Conservation (phyloP, 2,329 filamentous ascomycete species). For the Hypomyces perniciosus region DNA sequence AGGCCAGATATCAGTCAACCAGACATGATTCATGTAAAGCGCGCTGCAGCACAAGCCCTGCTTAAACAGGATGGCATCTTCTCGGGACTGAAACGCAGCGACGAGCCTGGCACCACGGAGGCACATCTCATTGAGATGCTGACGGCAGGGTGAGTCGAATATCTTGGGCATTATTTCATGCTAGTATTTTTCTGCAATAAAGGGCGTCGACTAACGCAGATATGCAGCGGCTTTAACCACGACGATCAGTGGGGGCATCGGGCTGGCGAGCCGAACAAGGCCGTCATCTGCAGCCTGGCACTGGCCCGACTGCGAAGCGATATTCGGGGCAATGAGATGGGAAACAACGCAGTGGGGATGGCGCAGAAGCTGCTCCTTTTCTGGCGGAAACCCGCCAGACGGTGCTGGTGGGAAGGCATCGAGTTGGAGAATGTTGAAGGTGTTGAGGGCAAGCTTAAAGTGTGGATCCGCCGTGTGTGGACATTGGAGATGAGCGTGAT, state of each 20-base stretch:
- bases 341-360: conserved; percentile 86
- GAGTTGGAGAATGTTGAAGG: conserved; percentile 86
- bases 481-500: conserved; percentile 98
- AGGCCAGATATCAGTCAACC: conserved; percentile 72
- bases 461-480: conserved; percentile 98
- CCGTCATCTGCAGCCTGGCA: conserved; percentile 93
- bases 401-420: conserved; percentile 99
- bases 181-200: neutral
- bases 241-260: conserved; percentile 94
- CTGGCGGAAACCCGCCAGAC: conserved; percentile 91
- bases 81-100: conserved; percentile 87
- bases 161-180: neutral
- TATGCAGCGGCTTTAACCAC: conserved; percentile 81
- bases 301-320: conserved; percentile 89
- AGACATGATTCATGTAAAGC: conserved; percentile 95
- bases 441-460: conserved; percentile 85
- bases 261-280: conserved; percentile 96
- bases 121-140: conserved; percentile 99
- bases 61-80: conserved; percentile 92
- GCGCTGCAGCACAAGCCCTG: conserved; percentile 80
- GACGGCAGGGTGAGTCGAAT: conserved; percentile 78
- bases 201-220: neutral
- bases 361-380: conserved; percentile 96
- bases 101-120: conserved; percentile 93
- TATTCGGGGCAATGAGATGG: conserved; percentile 70